phyloP scores from a whole-genome alignment of 2,329 filamentous ascomycete species.

The Colletotrichum gigasporum region DNA sequence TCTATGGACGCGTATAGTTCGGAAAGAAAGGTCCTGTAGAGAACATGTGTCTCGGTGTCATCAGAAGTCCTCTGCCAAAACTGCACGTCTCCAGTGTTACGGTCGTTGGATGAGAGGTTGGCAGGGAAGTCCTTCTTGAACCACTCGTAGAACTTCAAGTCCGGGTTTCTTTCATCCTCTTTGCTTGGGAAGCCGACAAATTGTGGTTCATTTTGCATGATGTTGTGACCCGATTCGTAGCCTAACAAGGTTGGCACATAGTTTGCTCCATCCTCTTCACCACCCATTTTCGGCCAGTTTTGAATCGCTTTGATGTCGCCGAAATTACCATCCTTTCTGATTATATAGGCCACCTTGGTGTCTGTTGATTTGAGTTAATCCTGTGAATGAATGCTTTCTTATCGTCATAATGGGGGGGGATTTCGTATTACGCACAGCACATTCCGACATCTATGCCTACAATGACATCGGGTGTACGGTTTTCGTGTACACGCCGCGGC shows the following conservation, averaged over 20 bases:
- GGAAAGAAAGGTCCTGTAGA: neutral
- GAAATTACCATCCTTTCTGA: neutral
- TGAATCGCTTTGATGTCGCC: neutral
- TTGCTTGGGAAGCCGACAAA: neutral
- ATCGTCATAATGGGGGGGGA: neutral
- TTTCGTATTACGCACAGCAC: neutral
- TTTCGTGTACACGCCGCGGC: neutral
- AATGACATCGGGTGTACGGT: neutral
- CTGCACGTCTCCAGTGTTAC: neutral
- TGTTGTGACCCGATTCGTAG: neutral
- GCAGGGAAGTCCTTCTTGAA: neutral
- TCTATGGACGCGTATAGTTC: neutral
- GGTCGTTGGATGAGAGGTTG: slow-evolving; percentile 1
- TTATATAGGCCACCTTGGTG: neutral
- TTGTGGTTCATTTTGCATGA: neutral
- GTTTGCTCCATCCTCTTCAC: neutral
- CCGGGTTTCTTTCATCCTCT: neutral
- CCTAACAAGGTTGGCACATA: neutral
- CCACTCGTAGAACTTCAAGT: neutral
- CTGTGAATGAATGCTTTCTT: neutral
- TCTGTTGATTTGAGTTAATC: neutral
- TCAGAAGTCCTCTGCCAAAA: neutral
- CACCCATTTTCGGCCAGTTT: neutral
- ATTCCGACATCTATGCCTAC: neutral
- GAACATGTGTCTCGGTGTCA: neutral